Percentiles rank a stretch among this genome's conserved stretches.
phyloP scores from a whole-genome alignment of 371 early-diverging fungal genomes.

The Capniomyces stellatus region DNA sequence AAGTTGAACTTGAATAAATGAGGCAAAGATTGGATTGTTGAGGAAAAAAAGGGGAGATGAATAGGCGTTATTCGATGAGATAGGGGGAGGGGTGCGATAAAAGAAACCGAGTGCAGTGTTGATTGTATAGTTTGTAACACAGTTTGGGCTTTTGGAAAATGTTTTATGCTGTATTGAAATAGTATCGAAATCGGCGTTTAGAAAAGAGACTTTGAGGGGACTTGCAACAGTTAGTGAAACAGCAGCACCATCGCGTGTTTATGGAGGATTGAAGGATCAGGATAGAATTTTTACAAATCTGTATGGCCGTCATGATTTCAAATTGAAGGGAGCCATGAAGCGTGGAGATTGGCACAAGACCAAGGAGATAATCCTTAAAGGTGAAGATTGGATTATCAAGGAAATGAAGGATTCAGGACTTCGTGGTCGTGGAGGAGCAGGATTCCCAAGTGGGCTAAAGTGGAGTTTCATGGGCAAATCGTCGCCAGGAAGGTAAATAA shows the following conservation, averaged over 20 bases:
- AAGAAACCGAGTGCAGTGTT: too few relatives aligned
- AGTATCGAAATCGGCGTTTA: too few relatives aligned
- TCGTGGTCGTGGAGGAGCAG: slow-evolving; percentile 95
- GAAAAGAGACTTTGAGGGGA: too few relatives aligned
- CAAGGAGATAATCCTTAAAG: slow-evolving; percentile 90
- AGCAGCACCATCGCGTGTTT: slow-evolving; percentile 9
- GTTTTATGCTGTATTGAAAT: too few relatives aligned
- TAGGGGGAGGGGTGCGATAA: too few relatives aligned
- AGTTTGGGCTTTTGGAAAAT: too few relatives aligned
- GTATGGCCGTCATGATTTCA: slow-evolving; percentile 79
- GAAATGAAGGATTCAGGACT: slow-evolving; percentile 92
- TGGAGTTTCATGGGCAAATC: slow-evolving; percentile 93
- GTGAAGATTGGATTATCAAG: slow-evolving; percentile 90
- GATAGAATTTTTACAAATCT: slow-evolving; percentile 96
- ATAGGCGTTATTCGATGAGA: too few relatives aligned
- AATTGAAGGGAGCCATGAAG: slow-evolving; percentile 71
- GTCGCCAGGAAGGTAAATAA: slow-evolving; percentile 62
- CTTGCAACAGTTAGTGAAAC: background rate
- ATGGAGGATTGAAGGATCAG: slow-evolving; percentile 66
- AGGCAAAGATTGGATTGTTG: too few relatives aligned
- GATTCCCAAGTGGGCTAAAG: slow-evolving; percentile 93
- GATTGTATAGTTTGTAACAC: too few relatives aligned
- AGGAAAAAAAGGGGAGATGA: too few relatives aligned
- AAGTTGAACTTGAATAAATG: too few relatives aligned
- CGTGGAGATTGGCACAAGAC: slow-evolving; percentile 98